Evolutionary conservation across 106 monocot genomes (phyloP).

Genomic region (Dioscorea zingiberensis): DNA sequence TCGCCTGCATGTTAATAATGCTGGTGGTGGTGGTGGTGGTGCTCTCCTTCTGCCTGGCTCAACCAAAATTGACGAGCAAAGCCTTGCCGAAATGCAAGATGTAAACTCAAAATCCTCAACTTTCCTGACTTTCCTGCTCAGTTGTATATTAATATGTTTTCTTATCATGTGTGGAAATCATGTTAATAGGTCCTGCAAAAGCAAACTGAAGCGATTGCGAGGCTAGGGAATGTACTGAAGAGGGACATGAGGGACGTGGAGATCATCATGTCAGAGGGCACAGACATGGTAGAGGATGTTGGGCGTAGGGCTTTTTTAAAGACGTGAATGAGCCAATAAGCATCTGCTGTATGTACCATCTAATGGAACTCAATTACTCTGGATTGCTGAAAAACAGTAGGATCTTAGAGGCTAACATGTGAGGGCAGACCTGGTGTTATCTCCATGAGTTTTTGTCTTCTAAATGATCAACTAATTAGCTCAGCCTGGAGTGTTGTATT

Average conservation of each 20-base stretch:
- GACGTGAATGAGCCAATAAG: neutral
- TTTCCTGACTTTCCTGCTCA: too few relatives aligned
- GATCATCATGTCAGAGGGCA: constrained; percentile 69
- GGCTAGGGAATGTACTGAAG: constrained; percentile 82
- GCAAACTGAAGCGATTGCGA: constrained; percentile 86
- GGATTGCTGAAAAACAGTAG: too few relatives aligned
- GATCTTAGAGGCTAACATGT: too few relatives aligned
- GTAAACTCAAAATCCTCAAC: constrained; percentile 15
- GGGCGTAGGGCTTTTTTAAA: constrained; percentile 20
- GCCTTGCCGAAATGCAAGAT: constrained; percentile 79
- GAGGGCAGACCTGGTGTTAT: too few relatives aligned
- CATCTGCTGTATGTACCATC: too few relatives aligned
- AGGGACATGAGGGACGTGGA: constrained; percentile 76
- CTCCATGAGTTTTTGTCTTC: too few relatives aligned
- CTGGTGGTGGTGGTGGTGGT: constrained; percentile 33
- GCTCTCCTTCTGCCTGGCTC: constrained; percentile 51
- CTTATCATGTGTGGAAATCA: neutral
- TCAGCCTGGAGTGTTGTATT: too few relatives aligned
- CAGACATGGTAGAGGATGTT: constrained; percentile 40
- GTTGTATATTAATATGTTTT: too few relatives aligned
- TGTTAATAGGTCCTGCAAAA: constrained; percentile 57
- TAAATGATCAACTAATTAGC: too few relatives aligned
- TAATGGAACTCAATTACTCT: too few relatives aligned
- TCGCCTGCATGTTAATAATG: constrained; percentile 61
- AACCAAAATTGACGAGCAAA: constrained; percentile 69